These are phyloP conservation scores for Kuraishia piskuri DNA, from an alignment of 805 yeast species.

Conservation along the genomic window DNA sequence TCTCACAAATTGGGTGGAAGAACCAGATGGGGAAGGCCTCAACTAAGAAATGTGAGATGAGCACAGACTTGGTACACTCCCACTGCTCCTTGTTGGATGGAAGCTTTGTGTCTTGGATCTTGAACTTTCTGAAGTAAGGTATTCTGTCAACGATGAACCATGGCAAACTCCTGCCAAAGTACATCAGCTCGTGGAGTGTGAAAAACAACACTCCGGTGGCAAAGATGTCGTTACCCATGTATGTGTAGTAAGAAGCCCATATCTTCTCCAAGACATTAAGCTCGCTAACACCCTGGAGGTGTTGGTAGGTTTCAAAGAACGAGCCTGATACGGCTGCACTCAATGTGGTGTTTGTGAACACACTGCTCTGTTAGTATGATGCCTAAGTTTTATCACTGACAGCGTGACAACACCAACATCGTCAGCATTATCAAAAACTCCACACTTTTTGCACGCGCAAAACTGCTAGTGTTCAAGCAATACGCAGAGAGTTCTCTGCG, in stretches of 20 bases:
- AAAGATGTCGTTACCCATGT: conserved; percentile 76
- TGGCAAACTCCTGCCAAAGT: conserved; percentile 88
- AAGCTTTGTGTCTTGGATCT: conserved; percentile 79
- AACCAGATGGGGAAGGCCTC: conserved; percentile 97
- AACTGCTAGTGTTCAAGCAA: too few species aligned
- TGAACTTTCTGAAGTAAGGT: conserved; percentile 78
- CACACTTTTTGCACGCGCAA: too few species aligned
- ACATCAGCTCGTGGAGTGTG: conserved; percentile 75
- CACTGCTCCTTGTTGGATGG: conserved; percentile 82
- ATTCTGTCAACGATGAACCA: conserved; percentile 85
- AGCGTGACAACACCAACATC: too few species aligned
- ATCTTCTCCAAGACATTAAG: conserved; percentile 51
- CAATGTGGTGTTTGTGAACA: not conserved
- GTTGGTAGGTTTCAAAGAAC: conserved; percentile 15
- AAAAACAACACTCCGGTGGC: conserved; percentile 90
- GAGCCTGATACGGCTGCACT: conserved; percentile 3
- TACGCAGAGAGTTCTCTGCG: too few species aligned
- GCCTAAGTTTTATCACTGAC: too few species aligned
- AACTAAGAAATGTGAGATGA: conserved; percentile 80
- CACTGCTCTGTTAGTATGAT: not conserved
- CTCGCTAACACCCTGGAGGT: conserved; percentile 17
- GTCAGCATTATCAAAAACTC: too few species aligned
- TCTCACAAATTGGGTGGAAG: conserved; percentile 86
- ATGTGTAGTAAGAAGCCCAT: conserved; percentile 89
- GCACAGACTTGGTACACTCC: conserved; percentile 82